Evolutionary conservation across 352 stramenopile genomes (phyloP).

Genomic region (Globisporangium acanthophoron): DNA sequence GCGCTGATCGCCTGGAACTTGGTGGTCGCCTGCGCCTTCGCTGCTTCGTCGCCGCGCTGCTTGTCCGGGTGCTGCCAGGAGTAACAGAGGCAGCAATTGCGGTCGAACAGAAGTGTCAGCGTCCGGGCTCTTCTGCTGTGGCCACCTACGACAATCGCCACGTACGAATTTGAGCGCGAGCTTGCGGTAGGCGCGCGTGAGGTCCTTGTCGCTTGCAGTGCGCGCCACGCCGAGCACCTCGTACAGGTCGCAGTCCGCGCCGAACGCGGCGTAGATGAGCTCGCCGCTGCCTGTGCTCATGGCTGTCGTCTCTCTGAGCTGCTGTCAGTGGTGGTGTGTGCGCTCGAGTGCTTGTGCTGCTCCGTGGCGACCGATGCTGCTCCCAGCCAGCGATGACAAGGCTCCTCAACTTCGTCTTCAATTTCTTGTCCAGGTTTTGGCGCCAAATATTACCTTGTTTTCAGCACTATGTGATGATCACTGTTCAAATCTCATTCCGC

Average conservation of each 20-base stretch:
- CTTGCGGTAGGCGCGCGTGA: conserved; percentile 66
- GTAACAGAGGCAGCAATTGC: conserved; percentile 1
- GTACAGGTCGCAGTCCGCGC: conserved; percentile 71
- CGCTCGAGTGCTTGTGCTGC: neutral
- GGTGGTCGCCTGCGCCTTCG: conserved; percentile 43
- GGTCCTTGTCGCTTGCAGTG: conserved; percentile 57
- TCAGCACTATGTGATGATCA: neutral
- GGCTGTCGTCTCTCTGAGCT: neutral
- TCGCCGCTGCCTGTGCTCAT: conserved; percentile 27
- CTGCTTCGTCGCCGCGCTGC: conserved; percentile 62
- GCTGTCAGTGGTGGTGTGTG: neutral
- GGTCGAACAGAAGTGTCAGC: conserved; percentile 1
- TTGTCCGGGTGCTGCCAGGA: conserved; percentile 84
- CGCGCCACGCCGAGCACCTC: conserved; percentile 58
- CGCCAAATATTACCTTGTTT: neutral
- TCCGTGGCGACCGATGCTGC: neutral
- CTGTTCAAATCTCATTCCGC: neutral
- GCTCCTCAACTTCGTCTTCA: neutral
- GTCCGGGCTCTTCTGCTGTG: neutral
- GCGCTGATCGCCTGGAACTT: conserved; percentile 88
- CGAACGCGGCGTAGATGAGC: conserved; percentile 54
- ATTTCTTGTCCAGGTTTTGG: neutral
- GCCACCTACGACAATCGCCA: neutral
- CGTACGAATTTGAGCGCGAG: conserved; percentile 65
- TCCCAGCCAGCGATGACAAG: neutral